Evolutionary conservation across 768 basidiomycete genomes (phyloP).

Genomic region (Sporobolomyces roseus): DNA sequence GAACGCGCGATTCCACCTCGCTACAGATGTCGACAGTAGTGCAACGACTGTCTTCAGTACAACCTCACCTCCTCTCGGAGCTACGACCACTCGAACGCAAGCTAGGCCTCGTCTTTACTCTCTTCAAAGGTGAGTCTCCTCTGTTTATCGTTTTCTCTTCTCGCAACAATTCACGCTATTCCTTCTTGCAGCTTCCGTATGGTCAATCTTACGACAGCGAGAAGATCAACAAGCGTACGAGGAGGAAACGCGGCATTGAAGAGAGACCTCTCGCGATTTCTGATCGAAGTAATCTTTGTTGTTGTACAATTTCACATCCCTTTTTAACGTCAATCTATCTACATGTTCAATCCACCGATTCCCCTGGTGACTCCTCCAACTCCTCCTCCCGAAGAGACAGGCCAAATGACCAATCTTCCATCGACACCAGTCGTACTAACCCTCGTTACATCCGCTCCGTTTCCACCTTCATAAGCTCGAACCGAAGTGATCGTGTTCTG

Average conservation of each 20-base stretch:
- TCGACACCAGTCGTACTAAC: slow-evolving; percentile 93
- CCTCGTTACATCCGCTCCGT: slow-evolving; percentile 60
- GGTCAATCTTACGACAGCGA: slow-evolving; percentile 68
- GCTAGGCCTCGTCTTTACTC: slow-evolving; percentile 88
- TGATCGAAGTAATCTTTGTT: not conserved
- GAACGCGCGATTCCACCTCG: not conserved
- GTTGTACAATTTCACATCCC: not conserved
- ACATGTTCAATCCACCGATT: slow-evolving; percentile 24
- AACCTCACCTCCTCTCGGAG: slow-evolving; percentile 68
- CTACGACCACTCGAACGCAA: slow-evolving; percentile 82
- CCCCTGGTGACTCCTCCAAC: slow-evolving; percentile 27
- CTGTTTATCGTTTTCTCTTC: not conserved
- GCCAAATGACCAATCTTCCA: slow-evolving; percentile 88
- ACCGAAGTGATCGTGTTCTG: slow-evolving; percentile 98
- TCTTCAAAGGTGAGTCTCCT: slow-evolving; percentile 72
- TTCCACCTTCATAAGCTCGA: slow-evolving; percentile 63
- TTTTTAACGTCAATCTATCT: not conserved
- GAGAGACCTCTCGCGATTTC: not conserved
- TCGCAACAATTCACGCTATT: no score
- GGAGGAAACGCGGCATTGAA: slow-evolving; percentile 10
- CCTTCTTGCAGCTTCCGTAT: slow-evolving; percentile 59
- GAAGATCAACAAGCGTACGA: slow-evolving; percentile 43
- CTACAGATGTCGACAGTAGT: slow-evolving; percentile 63
- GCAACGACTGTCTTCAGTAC: slow-evolving; percentile 66
- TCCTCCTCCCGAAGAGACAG: slow-evolving; percentile 46